phyloP scores from a whole-genome alignment of 73 alveolate species.

The Paramecium octaurelia region DNA sequence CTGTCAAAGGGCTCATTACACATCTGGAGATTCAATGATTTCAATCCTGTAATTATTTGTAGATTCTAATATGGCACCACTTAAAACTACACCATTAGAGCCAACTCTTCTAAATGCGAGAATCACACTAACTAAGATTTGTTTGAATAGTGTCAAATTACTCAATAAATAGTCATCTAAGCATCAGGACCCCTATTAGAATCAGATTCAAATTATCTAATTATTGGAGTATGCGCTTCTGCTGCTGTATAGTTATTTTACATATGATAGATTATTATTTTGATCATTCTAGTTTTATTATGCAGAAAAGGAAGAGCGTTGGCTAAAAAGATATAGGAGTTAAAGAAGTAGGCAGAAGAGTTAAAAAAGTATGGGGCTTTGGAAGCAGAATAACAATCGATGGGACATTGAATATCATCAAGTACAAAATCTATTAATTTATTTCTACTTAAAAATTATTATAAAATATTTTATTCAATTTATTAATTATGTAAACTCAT shows the following conservation, averaged over 20 bases:
- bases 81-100: not conserved
- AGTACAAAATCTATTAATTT: not conserved
- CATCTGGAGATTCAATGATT: conserved; percentile 3
- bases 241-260: not conserved
- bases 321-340: not conserved
- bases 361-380: not conserved
- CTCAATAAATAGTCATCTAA: not conserved
- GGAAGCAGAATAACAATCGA: conserved; percentile 34
- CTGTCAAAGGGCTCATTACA: not conserved
- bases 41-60: conserved; percentile 12
- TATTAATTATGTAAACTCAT: not conserved
- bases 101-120: not conserved
- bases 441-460: not conserved
- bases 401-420: not conserved
- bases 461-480: not conserved
- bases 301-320: not conserved
- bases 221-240: not conserved
- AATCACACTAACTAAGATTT: not conserved
- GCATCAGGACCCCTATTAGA: conserved; percentile 18
- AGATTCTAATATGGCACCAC: not conserved
- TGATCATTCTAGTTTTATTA: not conserved
- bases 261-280: not conserved
- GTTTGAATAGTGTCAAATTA: not conserved
- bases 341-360: not conserved
- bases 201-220: not conserved